Evolutionary conservation across 2,329 filamentous ascomycete genomes (phyloP), one percentile per base, ranked within the genome.

Genomic region (Zymoseptoria passerinii): DNA sequence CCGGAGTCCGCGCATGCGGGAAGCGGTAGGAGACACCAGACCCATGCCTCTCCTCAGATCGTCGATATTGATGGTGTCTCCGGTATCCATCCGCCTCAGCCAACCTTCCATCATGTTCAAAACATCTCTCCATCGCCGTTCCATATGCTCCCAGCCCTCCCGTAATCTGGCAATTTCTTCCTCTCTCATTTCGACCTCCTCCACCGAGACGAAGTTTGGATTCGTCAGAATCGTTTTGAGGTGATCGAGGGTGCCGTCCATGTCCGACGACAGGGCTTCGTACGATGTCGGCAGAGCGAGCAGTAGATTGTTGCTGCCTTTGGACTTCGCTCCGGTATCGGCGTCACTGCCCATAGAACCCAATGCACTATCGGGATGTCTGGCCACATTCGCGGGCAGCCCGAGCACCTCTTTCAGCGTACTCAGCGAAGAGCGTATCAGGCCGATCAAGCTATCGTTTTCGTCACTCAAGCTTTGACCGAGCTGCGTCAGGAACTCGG

Each of bases 161-260:
- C 90, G 85, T 52, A 99, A 78, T 54, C 89, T 83, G 55, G 82
- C 81, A 63, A 99, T 97, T 71, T 96, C 92, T 60, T 95, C 88
- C 63, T 99, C 92, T 56, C 92, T 85, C n/a, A 91, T 76, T 69
- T 95, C 87, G 1, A 99, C 90, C 72, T 97, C 94, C 67, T 97
- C 94, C 20, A 97, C 84, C 0, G 92, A 89, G 13, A 96, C 94
- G 71, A 97, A 99, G 2, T 92, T 95, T 1, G 94, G 94, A 69
- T 97, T 97, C 8, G 91, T 96, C 50, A 99, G 79, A 44, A 99
- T 83, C 2, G 82, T 87, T 64, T 88, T 83, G 63, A 99, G 81
- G 69, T 95, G 90, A 35, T 88, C 84, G 60, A 97, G 80, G 8
- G 95, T 85, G 6, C 78, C 78, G 55, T 92, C 86, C 75, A 96